Conservation (phyloP, 2,329 filamentous ascomycete genomes). For the Raffaelea ambrosiae region DNA sequence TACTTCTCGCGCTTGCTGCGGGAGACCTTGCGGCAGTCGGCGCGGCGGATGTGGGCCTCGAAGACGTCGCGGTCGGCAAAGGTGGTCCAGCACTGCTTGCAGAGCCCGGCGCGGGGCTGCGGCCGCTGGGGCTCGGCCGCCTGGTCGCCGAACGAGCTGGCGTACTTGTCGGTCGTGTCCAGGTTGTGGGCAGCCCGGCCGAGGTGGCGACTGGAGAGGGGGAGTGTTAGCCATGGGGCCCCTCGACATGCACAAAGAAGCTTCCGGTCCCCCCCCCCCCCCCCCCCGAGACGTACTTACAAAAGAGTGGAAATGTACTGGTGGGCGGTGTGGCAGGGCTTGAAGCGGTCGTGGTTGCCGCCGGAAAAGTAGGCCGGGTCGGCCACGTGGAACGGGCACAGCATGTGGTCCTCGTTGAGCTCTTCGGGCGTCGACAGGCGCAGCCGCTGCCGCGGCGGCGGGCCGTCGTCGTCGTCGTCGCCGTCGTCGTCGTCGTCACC, state of each 20-base stretch:
- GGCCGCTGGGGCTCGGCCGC: slow-evolving; percentile 6
- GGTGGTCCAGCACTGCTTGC: slow-evolving; percentile 20
- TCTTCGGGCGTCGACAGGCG: slow-evolving; percentile 8
- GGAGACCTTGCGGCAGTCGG: slow-evolving; percentile 16
- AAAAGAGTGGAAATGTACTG: slow-evolving; percentile 22
- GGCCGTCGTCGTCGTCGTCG: not conserved
- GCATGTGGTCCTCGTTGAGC: slow-evolving; percentile 18
- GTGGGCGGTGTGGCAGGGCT: slow-evolving; percentile 21
- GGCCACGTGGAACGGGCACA: slow-evolving; percentile 8
- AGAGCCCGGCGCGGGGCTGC: slow-evolving; percentile 20
- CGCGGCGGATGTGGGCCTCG: slow-evolving; percentile 13
- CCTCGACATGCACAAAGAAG: too few species aligned
- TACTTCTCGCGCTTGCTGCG: slow-evolving; percentile 21
- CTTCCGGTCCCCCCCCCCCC: too few species aligned
- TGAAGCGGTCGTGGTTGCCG: slow-evolving; percentile 17
- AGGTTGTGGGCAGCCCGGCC: slow-evolving; percentile 20
- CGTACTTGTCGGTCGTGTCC: slow-evolving; percentile 13
- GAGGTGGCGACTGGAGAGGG: slow-evolving; percentile 18
- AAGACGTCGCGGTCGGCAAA: slow-evolving; percentile 17
- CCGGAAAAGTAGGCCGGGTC: slow-evolving; percentile 16
- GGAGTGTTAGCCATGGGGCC: not conserved
- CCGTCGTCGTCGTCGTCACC: not conserved
- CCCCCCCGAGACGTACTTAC: too few species aligned
- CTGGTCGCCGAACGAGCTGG: too few species aligned
- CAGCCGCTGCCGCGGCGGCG: not conserved